phyloP scores from a whole-genome alignment of 352 stramenopile species.

The Globisporangium iwayamae region DNA sequence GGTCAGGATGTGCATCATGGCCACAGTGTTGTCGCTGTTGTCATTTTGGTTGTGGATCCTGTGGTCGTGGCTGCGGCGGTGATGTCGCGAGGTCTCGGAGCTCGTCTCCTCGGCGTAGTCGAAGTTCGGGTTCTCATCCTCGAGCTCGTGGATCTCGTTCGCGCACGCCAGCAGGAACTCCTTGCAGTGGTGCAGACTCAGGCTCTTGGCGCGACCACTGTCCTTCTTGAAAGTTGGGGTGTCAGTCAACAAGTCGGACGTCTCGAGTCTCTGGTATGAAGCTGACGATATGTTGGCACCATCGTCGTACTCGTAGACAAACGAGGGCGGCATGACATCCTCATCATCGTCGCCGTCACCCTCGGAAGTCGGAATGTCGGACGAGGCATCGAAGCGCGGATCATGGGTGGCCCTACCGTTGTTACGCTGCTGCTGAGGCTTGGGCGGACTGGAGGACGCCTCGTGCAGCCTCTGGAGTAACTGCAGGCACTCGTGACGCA shows the following conservation, averaged over 20 bases:
- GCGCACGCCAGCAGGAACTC: conserved; percentile 69
- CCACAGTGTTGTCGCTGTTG: background rate
- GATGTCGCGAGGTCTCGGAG: conserved; percentile 14
- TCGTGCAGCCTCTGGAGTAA: conserved; percentile 33
- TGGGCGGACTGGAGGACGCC: background rate
- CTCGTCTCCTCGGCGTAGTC: conserved; percentile 66
- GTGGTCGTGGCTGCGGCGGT: background rate
- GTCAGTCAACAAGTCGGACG: conserved; percentile 7
- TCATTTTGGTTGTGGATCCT: background rate
- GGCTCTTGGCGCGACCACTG: conserved; percentile 40
- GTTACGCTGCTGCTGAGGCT: background rate
- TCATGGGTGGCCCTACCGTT: background rate
- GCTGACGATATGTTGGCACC: conserved; percentile 2
- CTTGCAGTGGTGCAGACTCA: conserved; percentile 55
- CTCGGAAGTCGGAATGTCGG: conserved; percentile 14
- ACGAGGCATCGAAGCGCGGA: conserved; percentile 13
- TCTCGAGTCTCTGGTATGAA: background rate
- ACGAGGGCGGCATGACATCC: conserved; percentile 10
- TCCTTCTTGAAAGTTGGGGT: conserved; percentile 7
- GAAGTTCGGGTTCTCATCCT: conserved; percentile 60
- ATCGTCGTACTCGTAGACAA: conserved; percentile 16
- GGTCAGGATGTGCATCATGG: background rate
- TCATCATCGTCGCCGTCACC: background rate
- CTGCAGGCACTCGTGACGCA: conserved; percentile 37
- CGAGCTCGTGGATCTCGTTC: conserved; percentile 80